Evolutionary conservation across 306 rosid species (phyloP).

Genomic region (Cicer pinnatifidum): DNA sequence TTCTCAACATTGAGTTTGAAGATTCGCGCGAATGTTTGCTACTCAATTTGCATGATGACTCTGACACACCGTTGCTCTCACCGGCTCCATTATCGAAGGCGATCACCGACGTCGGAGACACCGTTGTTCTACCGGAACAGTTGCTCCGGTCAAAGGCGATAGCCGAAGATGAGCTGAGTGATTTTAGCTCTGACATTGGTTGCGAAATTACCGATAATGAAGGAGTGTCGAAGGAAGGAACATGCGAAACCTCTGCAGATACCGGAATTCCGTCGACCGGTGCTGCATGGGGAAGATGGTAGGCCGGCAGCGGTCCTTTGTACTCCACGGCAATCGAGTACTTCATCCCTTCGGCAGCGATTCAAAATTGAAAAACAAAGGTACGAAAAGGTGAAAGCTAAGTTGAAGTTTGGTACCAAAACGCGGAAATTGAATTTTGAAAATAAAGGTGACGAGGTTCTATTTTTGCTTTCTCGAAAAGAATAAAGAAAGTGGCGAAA

Average conservation of each 20-base stretch:
- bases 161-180: constrained; percentile 56
- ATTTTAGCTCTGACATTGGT: constrained; percentile 56
- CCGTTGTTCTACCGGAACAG: constrained; percentile 58
- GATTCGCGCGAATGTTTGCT: constrained; percentile 65
- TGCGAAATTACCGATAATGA: constrained; percentile 72
- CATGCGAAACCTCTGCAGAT: constrained; percentile 63
- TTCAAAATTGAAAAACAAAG: constrained; percentile 30
- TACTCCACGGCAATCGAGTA: constrained; percentile 83
- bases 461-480: background rate
- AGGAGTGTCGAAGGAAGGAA: constrained; percentile 53
- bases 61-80: constrained; percentile 51
- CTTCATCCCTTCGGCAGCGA: constrained; percentile 46
- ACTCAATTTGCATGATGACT: constrained; percentile 67
- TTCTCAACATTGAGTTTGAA: constrained; percentile 54
- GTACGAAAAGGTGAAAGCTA: constrained; percentile 15
- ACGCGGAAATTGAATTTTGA: constrained; percentile 38
- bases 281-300: constrained; percentile 74
- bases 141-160: constrained; percentile 64
- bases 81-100: constrained; percentile 66
- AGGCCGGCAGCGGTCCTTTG: constrained; percentile 70
- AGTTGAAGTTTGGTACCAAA: constrained; percentile 37
- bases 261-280: constrained; percentile 76
- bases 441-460: constrained; percentile 44
- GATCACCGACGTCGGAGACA: constrained; percentile 84
- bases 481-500: constrained; percentile 25